Conservation (phyloP, 139 green algal species). For the Pseudopediastrum boryanum region DNA sequence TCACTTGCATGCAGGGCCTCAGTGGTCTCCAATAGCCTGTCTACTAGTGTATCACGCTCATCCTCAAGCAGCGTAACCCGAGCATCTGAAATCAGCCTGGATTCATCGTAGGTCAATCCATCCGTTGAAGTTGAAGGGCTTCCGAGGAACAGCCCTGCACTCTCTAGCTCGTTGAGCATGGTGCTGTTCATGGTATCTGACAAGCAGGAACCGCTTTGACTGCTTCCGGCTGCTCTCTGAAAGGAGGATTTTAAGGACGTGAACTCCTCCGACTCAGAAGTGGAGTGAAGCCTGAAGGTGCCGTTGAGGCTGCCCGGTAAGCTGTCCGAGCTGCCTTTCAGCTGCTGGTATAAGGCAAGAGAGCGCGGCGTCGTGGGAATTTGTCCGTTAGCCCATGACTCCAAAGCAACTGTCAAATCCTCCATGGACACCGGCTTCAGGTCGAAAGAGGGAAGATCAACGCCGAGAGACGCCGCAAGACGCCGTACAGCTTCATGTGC, state of each 20-base stretch:
- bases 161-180: not conserved
- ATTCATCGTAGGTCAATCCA: too few species aligned
- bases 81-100: not conserved
- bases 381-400: not conserved
- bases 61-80: slow-evolving; percentile 4
- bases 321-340: not conserved
- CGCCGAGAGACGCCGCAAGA: slow-evolving; percentile 27
- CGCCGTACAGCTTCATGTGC: slow-evolving; percentile 29
- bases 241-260: not conserved
- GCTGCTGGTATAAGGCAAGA: not conserved
- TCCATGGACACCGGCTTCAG: not conserved
- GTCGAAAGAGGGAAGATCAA: slow-evolving; percentile 24
- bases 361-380: not conserved
- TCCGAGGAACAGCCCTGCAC: not conserved
- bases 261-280: not conserved
- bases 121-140: too few species aligned
- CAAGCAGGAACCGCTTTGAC: not conserved
- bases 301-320: not conserved
- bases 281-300: not conserved
- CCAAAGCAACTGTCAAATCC: not conserved
- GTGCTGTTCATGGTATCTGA: not conserved
- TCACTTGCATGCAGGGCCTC: slow-evolving; percentile 27
- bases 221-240: not conserved
- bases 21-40: slow-evolving; percentile 33
- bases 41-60: slow-evolving; percentile 36